Evolutionary conservation across 441 rosid genomes (phyloP), one percentile per base, ranked within the genome.

Genomic region (Rhodomyrtus psidioides): DNA sequence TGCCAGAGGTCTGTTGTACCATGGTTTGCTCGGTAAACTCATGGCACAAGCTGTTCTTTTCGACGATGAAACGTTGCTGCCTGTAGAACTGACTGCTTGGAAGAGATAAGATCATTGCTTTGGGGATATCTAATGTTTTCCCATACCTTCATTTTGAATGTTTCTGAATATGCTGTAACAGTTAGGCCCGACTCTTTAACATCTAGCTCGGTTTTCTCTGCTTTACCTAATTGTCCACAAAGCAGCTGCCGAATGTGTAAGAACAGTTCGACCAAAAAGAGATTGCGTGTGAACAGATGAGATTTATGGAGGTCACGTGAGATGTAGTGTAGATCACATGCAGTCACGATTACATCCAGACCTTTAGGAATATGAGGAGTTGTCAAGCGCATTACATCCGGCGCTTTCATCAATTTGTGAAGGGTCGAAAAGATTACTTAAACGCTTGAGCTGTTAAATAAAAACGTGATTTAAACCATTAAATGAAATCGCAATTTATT

Each of bases 1-100:
- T 86, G 93, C 98, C 27, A 93, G 98, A 81, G 99, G 98, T 21
- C 89, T 96, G 86, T 88, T 97, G 85, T 95, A 93, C 90, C 98
- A 97, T 91, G 98, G 92, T 84, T 93, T 93, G 94, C 94, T 94
- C 21, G 98, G 98, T 57, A 94, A 92, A 89, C 88, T 96, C 88
- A 86, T 91, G 89, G 95, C 98, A 23, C 91, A 88, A 83, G 98
- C 98, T 84, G 96, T 93, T 81, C 89, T 94, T 49, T 89, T 90
- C 75, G 88, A 94, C 85, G 88, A 94, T 17, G 99, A 95, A 88
- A 91, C 90, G 57, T 7, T 90, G 39, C 90, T 96, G 39, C 98
- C 98, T 82, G 82, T 87, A 84, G 95, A 95, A 87, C 87, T 94
- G 46, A 96, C 96, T 49, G 90, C 92, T 87, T 96, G 98, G 98